These are phyloP conservation scores for Tetrastigma voinierianum DNA, from an alignment of 164 flowering plant genomes.

Conservation along the genomic window DNA sequence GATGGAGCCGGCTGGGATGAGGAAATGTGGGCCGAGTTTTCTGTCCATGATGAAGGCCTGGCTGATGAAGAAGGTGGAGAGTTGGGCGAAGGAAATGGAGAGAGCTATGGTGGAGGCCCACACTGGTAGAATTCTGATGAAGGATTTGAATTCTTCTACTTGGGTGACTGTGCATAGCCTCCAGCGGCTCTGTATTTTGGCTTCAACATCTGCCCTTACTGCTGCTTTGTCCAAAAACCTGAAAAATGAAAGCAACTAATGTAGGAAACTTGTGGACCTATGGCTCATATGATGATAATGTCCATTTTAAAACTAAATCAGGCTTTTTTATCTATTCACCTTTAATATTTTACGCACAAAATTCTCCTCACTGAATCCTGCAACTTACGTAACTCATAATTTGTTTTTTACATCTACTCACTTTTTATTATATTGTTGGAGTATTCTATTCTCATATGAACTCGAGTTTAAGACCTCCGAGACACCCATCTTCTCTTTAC, in stretches of 20 bases:
- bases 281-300: too few species aligned
- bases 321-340: too few species aligned
- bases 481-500: too few species aligned
- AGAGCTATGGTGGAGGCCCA: slow-evolving; percentile 75
- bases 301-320: too few species aligned
- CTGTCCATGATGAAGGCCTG: slow-evolving; percentile 66
- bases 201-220: slow-evolving; percentile 34
- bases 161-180: slow-evolving; percentile 67
- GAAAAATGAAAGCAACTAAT: slow-evolving; percentile 1
- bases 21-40: slow-evolving; percentile 38
- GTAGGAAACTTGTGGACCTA: too few species aligned
- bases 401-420: too few species aligned
- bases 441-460: too few species aligned
- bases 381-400: too few species aligned
- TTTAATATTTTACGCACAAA: too few species aligned
- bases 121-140: slow-evolving; percentile 55
- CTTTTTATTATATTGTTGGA: too few species aligned
- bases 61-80: slow-evolving; percentile 66
- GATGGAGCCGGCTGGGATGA: slow-evolving; percentile 61
- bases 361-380: too few species aligned
- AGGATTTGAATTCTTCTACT: slow-evolving; percentile 68
- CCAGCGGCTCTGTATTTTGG: slow-evolving; percentile 42
- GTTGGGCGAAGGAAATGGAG: slow-evolving; percentile 56
- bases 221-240: slow-evolving; percentile 82
- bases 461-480: too few species aligned